Evolutionary conservation across 208 protist genomes (phyloP).

Genomic region (Crithidia fasciculata): DNA sequence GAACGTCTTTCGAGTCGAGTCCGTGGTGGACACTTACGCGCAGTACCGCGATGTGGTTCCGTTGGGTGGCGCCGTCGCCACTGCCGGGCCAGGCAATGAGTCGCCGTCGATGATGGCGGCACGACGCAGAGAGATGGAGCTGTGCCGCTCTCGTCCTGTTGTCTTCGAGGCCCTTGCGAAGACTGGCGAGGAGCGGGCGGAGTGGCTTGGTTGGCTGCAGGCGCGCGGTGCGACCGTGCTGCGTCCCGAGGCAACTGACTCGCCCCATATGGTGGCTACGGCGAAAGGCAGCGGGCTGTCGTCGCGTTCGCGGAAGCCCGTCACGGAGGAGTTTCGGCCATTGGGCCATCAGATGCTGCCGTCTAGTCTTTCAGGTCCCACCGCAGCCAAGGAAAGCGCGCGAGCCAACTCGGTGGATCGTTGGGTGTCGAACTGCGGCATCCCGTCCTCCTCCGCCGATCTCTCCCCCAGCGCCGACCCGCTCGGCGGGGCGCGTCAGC

Average conservation of each 20-base stretch:
- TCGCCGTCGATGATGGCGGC: background rate
- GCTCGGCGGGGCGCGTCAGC: background rate
- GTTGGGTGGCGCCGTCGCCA: conserved; percentile 11
- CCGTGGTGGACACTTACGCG: conserved; percentile 20
- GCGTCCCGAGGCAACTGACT: background rate
- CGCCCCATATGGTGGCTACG: conserved; percentile 1
- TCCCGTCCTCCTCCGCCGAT: conserved; percentile 7
- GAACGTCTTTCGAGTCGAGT: conserved; percentile 15
- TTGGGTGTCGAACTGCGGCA: background rate
- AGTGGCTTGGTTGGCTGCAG: conserved; percentile 27
- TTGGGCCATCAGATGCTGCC: conserved; percentile 2
- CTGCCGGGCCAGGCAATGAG: background rate
- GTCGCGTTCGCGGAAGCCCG: background rate
- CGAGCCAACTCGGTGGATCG: conserved; percentile 7
- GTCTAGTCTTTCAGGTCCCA: background rate
- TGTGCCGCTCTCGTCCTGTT: conserved; percentile 12
- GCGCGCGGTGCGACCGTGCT: conserved; percentile 4
- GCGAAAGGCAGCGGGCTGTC: background rate
- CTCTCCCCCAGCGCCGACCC: conserved; percentile 1
- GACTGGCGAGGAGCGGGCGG: conserved; percentile 15
- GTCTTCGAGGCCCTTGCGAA: conserved; percentile 30
- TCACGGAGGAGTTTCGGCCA: background rate
- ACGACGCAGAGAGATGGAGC: conserved; percentile 21
- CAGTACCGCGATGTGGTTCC: conserved; percentile 5
- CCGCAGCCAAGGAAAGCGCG: background rate